phyloP scores from a whole-genome alignment of 2,329 filamentous ascomycete species.

The Capronia epimyces region DNA sequence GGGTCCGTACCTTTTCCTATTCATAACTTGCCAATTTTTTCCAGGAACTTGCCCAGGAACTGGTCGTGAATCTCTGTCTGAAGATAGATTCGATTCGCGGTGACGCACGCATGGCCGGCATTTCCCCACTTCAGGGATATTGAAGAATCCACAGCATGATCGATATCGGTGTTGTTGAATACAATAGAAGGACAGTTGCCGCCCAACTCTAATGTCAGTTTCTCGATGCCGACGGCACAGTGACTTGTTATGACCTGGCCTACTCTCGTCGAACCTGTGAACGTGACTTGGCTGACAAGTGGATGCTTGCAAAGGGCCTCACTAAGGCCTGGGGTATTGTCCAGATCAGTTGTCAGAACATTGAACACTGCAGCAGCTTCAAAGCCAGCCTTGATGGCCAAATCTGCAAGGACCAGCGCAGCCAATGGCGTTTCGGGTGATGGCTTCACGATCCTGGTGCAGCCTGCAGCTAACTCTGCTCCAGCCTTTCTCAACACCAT shows the following conservation, averaged over 20 bases:
- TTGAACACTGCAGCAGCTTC: constrained; percentile 33
- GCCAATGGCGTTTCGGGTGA: constrained; percentile 36
- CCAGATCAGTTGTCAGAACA: constrained; percentile 45
- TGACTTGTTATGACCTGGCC: constrained; percentile 39
- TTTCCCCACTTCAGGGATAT: background rate
- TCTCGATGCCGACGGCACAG: constrained; percentile 37
- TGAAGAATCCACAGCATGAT: constrained; percentile 24
- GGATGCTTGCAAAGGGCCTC: constrained; percentile 29
- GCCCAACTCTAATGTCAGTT: constrained; percentile 42
- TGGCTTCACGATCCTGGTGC: constrained; percentile 37
- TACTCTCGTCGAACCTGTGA: constrained; percentile 41
- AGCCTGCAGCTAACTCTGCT: constrained; percentile 37
- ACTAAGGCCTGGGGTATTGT: constrained; percentile 75
- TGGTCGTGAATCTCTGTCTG: background rate
- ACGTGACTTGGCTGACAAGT: constrained; percentile 30
- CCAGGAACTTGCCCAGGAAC: background rate
- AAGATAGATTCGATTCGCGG: background rate
- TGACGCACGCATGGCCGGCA: background rate
- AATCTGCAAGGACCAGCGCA: constrained; percentile 30
- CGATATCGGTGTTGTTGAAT: constrained; percentile 39
- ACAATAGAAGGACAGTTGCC: constrained; percentile 41
- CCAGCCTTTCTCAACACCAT: constrained; percentile 52
- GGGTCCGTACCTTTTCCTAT: too few species aligned
- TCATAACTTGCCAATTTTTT: background rate
- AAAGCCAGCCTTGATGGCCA: constrained; percentile 34